phyloP scores from a whole-genome alignment of 2,329 filamentous ascomycete species.

The Diaporthe sp. region DNA sequence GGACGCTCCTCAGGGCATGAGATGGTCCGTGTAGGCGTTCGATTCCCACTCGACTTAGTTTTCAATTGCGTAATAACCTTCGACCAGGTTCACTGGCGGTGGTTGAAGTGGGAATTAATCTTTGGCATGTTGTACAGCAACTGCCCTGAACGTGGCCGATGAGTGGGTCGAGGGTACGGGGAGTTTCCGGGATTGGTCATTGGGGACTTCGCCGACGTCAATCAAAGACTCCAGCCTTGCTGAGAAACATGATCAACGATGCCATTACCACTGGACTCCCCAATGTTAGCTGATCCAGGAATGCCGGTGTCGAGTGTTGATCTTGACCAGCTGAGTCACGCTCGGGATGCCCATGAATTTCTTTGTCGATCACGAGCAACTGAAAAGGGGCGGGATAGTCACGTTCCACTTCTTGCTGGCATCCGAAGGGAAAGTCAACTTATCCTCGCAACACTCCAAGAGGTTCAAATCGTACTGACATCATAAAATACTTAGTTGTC shows the following conservation, averaged over 20 bases:
- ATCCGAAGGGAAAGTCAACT: neutral
- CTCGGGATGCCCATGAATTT: neutral
- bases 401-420: neutral
- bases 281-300: neutral
- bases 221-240: neutral
- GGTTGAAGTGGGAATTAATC: neutral
- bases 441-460: neutral
- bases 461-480: neutral
- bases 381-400: neutral
- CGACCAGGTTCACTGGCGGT: neutral
- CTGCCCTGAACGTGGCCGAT: neutral
- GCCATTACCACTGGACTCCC: neutral
- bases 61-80: neutral
- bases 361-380: neutral
- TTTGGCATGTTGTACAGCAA: neutral
- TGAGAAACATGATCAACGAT: neutral
- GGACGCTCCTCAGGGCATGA: neutral
- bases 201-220: neutral
- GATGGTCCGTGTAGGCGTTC: neutral
- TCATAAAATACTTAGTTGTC: neutral
- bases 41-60: neutral
- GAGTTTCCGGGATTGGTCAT: neutral
- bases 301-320: neutral
- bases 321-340: neutral
- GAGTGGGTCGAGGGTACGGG: conserved; percentile 8